phyloP scores from a whole-genome alignment of 2,329 filamentous ascomycete genomes.

The Orbilia blumenaviensis region DNA sequence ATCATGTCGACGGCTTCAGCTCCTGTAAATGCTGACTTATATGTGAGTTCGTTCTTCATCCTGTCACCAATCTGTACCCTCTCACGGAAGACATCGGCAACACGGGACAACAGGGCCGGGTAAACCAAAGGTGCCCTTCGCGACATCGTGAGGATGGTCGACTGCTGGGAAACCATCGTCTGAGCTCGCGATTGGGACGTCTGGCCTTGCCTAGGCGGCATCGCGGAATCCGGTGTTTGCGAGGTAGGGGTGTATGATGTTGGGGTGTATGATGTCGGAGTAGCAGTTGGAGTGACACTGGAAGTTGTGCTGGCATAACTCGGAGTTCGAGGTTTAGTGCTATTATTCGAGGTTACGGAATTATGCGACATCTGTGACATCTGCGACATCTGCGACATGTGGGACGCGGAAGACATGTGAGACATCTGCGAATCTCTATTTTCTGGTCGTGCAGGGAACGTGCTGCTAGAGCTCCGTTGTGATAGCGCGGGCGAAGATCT shows the following conservation, averaged over 20 bases:
- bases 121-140: constrained; percentile 84
- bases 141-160: constrained; percentile 49
- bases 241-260: constrained; percentile 24
- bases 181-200: constrained; percentile 55
- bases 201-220: constrained; percentile 13
- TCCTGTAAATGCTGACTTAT: constrained; percentile 96
- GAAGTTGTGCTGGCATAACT: constrained; percentile 60
- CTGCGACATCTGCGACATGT: constrained; percentile 44
- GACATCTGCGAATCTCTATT: constrained; percentile 53
- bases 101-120: constrained; percentile 89
- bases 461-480: constrained; percentile 55
- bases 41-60: constrained; percentile 95
- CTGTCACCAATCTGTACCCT: constrained; percentile 85
- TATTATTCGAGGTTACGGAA: constrained; percentile 60
- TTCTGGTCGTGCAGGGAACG: constrained; percentile 38
- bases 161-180: constrained; percentile 57
- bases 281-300: constrained; percentile 54
- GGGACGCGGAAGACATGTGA: constrained; percentile 15
- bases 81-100: constrained; percentile 90
- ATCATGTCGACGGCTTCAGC: constrained; percentile 95
- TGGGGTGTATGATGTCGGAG: constrained; percentile 22
- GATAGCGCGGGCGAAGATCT: constrained; percentile 49
- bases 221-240: constrained; percentile 50
- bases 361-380: constrained; percentile 29
- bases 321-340: constrained; percentile 59